Conservation (phyloP, 2,329 filamentous ascomycete species). For the Pyrenochaeta sp. region DNA sequence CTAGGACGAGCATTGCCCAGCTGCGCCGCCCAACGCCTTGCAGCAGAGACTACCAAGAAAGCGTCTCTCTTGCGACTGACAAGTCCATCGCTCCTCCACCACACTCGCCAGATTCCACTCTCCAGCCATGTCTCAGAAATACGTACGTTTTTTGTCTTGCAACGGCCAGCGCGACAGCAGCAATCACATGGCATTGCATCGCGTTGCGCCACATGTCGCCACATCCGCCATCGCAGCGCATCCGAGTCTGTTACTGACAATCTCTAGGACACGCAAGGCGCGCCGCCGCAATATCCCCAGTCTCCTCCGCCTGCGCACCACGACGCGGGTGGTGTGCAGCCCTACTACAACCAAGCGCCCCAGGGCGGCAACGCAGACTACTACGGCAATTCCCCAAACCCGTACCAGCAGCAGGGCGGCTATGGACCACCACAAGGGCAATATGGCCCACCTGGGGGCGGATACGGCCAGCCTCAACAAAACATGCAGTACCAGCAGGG, state of each 20-base stretch:
- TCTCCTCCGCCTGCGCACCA: conserved; percentile 42
- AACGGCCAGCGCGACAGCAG: not conserved
- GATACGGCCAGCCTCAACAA: conserved; percentile 44
- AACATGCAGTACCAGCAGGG: conserved; percentile 46
- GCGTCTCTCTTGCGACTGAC: conserved; percentile 8
- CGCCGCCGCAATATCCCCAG: conserved; percentile 46
- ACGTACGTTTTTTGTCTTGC: conserved; percentile 27
- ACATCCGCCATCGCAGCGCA: too few relatives aligned
- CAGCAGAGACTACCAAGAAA: conserved; percentile 8
- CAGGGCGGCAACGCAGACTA: conserved; percentile 24
- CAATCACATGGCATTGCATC: not conserved
- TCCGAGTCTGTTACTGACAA: conserved; percentile 9
- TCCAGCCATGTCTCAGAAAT: conserved; percentile 22
- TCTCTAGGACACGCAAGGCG: conserved; percentile 31
- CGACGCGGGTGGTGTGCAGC: conserved; percentile 29
- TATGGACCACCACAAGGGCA: conserved; percentile 26
- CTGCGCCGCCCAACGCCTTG: conserved; percentile 26
- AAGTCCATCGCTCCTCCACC: conserved; percentile 12
- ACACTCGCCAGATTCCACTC: conserved; percentile 1
- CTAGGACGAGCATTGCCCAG: conserved; percentile 24
- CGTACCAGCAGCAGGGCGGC: conserved; percentile 30
- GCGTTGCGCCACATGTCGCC: not conserved
- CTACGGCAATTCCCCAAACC: conserved; percentile 31
- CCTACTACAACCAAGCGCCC: conserved; percentile 29
- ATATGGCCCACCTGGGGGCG: too few relatives aligned